Base-by-base conservation (phyloP, 164 flowering plant genomes). In the Kalanchoe fedtschenkoi region DNA sequence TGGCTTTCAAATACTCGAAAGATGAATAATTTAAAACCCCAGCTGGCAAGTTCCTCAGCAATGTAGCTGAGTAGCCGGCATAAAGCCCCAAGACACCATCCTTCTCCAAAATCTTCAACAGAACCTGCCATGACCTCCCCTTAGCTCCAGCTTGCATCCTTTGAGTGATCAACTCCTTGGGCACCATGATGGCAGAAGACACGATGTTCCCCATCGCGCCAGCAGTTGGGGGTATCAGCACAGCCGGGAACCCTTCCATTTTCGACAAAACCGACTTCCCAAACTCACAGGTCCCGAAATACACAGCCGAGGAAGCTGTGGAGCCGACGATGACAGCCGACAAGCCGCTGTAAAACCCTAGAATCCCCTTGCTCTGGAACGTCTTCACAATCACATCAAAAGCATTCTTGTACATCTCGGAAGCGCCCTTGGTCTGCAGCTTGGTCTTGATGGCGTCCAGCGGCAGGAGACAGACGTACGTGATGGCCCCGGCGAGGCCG, bases 121-220 rank as follows among this genome's bases (percentile, higher is more conserved):
- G 21, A 24, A 93, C 99, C 70, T 93, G 71, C 97, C 90, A 90
- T 1, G 97, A 85, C 46, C 96, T 65, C 2, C 99, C 99, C 32
- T 66, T 72, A 0, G 95, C 91, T 22, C 99, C 97, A 1, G 95
- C 87, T 67, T 93, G 99, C 96, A 93, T 93, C 53, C 90, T 61
- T 70, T 93, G 97, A 0, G 95, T 93, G 42, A 93, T 85, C 66
- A 93, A 69, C 64, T 93, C 99, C 61, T 93, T 93, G 0, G 95
- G 99, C 54, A 93, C 99, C 99, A 93, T 93, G 21, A 93, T 85
- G 0, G 95, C 95, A 0, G 99, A 93, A 1, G 97, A 90, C 28
- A 85, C 80, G n/a, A 93, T 78, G 38, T 90, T 93, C 19, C 99
- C 97, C 96, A 88, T 87, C 21, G 97, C 97, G 15, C 99, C 99